phyloP scores from a whole-genome alignment of 2,329 filamentous ascomycete genomes.

The Mycosphaerelloides madeirae region DNA sequence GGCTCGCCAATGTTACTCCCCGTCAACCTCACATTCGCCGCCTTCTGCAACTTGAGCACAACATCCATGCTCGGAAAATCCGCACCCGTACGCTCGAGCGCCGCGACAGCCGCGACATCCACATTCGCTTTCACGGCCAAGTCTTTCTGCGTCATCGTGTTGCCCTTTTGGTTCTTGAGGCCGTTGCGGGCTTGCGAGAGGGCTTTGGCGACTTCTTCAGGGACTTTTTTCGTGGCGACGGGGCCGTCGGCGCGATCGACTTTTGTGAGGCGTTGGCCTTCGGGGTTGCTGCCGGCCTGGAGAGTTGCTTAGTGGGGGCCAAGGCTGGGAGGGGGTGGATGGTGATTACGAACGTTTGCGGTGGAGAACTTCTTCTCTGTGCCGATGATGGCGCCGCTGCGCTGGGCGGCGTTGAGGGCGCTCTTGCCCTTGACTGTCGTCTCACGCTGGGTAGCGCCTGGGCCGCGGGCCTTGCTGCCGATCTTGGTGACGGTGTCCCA shows the following conservation, averaged over 20 bases:
- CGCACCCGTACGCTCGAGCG: constrained; percentile 76
- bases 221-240: constrained; percentile 91
- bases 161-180: constrained; percentile 70
- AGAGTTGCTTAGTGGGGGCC: not conserved
- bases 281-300: constrained; percentile 40
- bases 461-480: constrained; percentile 72
- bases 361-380: constrained; percentile 89
- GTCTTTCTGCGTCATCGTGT: constrained; percentile 81
- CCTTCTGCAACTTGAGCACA: constrained; percentile 74
- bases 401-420: constrained; percentile 83
- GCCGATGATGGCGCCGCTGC: constrained; percentile 67
- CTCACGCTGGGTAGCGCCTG: constrained; percentile 66
- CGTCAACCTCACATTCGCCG: constrained; percentile 35
- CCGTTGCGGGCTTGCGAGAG: constrained; percentile 75
- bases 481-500: constrained; percentile 93
- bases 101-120: constrained; percentile 70
- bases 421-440: constrained; percentile 81
- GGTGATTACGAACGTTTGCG: constrained; percentile 62
- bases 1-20: constrained; percentile 64
- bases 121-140: constrained; percentile 85
- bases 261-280: constrained; percentile 95
- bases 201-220: constrained; percentile 71
- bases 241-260: constrained; percentile 97
- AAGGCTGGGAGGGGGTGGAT: not conserved
- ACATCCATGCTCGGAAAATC: constrained; percentile 82